These are phyloP conservation scores for Auriculariales sp. DNA, from an alignment of 768 basidiomycete species.

Conservation along the genomic window DNA sequence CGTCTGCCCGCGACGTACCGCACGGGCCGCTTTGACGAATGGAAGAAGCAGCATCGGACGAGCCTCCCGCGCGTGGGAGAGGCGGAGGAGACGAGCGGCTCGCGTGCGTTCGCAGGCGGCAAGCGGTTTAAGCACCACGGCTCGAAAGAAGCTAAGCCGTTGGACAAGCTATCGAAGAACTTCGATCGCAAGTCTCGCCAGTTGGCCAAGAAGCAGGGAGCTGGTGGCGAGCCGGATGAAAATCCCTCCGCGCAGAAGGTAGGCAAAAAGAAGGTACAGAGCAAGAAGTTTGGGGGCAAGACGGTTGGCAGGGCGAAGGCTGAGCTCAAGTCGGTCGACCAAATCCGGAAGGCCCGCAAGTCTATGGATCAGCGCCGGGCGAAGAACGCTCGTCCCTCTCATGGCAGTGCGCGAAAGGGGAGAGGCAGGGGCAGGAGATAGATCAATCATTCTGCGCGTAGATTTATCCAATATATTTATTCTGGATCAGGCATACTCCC, in stretches of 20 bases:
- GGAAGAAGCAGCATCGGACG: slow-evolving; percentile 70
- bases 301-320: slow-evolving; percentile 49
- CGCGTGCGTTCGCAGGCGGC: slow-evolving; percentile 26
- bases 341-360: slow-evolving; percentile 69
- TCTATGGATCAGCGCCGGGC: slow-evolving; percentile 46
- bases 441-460: not conserved
- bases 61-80: slow-evolving; percentile 75
- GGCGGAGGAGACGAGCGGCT: slow-evolving; percentile 36
- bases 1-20: slow-evolving; percentile 84
- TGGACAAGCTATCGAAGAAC: slow-evolving; percentile 56
- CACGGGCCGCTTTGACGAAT: slow-evolving; percentile 89
- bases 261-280: slow-evolving; percentile 17
- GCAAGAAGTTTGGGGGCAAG: slow-evolving; percentile 43
- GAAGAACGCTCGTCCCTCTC: slow-evolving; percentile 68
- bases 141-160: slow-evolving; percentile 47
- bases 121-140: slow-evolving; percentile 60
- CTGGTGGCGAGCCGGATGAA: slow-evolving; percentile 12
- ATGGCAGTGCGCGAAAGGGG: slow-evolving; percentile 16
- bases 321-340: slow-evolving; percentile 77
- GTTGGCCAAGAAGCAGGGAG: slow-evolving; percentile 33
- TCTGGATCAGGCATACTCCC: slow-evolving; percentile 42
- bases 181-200: slow-evolving; percentile 59
- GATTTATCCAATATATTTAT: not conserved
- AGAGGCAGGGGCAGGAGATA: slow-evolving; percentile 21
- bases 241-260: slow-evolving; percentile 9